Evolutionary conservation across 371 early-diverging fungal genomes (phyloP), one percentile per base, ranked within the genome.

Genomic region (Rhizopus arrhizus): DNA sequence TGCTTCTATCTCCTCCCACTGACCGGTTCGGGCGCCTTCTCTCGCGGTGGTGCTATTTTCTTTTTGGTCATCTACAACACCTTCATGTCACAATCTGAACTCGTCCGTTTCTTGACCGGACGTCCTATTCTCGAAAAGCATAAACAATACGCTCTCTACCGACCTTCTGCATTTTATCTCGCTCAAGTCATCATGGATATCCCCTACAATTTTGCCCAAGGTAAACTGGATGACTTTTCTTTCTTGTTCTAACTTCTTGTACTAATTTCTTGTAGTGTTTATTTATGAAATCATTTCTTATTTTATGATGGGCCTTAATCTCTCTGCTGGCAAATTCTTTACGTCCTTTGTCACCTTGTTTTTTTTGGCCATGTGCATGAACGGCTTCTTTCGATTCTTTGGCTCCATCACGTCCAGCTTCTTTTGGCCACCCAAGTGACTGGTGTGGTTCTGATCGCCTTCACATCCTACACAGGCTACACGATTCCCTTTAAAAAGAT

Each of bases 31-130:
- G 89, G 91, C 40, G 83, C 86, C 46, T 88, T 89, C 64, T 81
- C 85, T 3, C 85, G 93, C 33, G 89, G 89, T 38, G 91, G 91
- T 73, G 88, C 83, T 28, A 58, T 87, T 7, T 85, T 85, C 53
- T 83, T 84, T 50, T 71, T 80, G 4, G 60, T 84, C 1, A 58
- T 88, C 11, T 84, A 85, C 65, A 85, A 80, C 43, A 59, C 84
- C 9, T 73, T 88, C 16, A 66, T 83, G 12, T 66, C 81, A 12
- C 78, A 82, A 59, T 58, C 82, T 7, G 83, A 83, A 61, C 53
- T 85, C 10, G 80, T 84, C 9, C 65, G 68, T 11, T 77, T 74
- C 50, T 61, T 85, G 52, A 74, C 72, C 29, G 87, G 85, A 38
- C 83, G 88, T 12, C 83, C 81, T 9, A 69, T 87, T 29, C 59